Conservation (phyloP, 306 rosid species). For the Lathyrus aphaca region DNA sequence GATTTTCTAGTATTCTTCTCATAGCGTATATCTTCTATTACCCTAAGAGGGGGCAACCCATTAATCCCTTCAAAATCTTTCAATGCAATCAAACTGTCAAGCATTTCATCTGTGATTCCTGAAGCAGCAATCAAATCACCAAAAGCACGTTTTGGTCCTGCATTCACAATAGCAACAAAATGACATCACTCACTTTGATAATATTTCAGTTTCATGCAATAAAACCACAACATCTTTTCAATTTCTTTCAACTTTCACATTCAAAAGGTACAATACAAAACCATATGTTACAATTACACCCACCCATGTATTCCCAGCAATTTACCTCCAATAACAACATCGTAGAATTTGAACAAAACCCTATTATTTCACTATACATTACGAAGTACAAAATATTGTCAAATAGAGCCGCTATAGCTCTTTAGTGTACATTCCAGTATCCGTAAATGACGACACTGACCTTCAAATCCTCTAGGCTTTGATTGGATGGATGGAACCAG, state of each 20-base stretch:
- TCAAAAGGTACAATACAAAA: neutral
- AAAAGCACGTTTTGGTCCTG: conserved; percentile 85
- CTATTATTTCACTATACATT: neutral
- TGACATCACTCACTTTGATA: neutral
- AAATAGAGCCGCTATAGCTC: neutral
- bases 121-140: conserved; percentile 91
- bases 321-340: neutral
- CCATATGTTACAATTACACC: neutral
- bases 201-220: conserved; percentile 24
- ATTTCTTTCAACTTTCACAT: conserved; percentile 1
- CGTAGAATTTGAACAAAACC: neutral
- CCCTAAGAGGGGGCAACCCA: conserved; percentile 87
- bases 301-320: neutral
- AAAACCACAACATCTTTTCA: conserved; percentile 24
- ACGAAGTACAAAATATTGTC: neutral
- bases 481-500: too few species aligned
- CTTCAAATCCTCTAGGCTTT: neutral
- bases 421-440: neutral
- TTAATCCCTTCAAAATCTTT: conserved; percentile 77
- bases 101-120: conserved; percentile 93
- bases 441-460: neutral
- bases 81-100: conserved; percentile 85
- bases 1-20: conserved; percentile 75
- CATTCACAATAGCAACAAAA: conserved; percentile 32
- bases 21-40: conserved; percentile 73